These are phyloP conservation scores for Gossypium arboreum DNA, from an alignment of 345 rosid genomes.

Conservation along the genomic window DNA sequence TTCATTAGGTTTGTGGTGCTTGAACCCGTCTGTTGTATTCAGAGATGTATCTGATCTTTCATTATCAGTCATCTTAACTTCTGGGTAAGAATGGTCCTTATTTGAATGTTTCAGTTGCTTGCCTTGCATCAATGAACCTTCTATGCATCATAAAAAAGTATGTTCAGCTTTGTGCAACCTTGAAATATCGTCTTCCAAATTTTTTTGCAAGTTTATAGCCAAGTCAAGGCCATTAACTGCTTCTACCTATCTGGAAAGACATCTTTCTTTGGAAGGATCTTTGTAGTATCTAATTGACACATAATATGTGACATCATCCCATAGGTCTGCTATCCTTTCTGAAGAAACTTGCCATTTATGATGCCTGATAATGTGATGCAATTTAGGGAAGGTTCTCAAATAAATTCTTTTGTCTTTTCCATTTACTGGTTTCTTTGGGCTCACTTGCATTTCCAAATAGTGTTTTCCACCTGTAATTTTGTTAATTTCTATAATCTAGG, in stretches of 20 bases:
- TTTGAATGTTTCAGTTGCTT: background rate
- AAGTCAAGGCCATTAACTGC: background rate
- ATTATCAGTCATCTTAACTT: slow-evolving; percentile 82
- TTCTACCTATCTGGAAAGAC: background rate
- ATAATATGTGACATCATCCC: background rate
- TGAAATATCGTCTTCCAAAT: background rate
- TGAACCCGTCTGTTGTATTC: slow-evolving; percentile 96
- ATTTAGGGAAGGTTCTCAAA: slow-evolving; percentile 1
- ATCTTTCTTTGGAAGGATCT: background rate
- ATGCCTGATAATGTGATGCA: background rate
- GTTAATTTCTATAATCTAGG: slow-evolving; percentile 39
- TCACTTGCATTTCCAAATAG: background rate
- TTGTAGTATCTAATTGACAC: background rate
- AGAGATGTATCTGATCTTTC: slow-evolving; percentile 82
- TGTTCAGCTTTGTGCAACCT: background rate
- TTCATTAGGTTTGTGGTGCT: slow-evolving; percentile 87
- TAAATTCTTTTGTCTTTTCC: slow-evolving; percentile 25
- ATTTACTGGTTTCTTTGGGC: slow-evolving; percentile 5
- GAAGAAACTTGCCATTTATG: slow-evolving; percentile 2
- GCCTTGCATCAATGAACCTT: slow-evolving; percentile 1
- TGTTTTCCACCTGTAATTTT: slow-evolving; percentile 13
- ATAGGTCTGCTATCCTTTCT: background rate
- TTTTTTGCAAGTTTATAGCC: background rate
- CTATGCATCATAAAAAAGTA: slow-evolving; percentile 8
- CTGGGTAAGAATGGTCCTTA: slow-evolving; percentile 62